These are phyloP conservation scores for Alternaria alternata DNA, from an alignment of 2,329 filamentous ascomycete species.

Conservation along the genomic window DNA sequence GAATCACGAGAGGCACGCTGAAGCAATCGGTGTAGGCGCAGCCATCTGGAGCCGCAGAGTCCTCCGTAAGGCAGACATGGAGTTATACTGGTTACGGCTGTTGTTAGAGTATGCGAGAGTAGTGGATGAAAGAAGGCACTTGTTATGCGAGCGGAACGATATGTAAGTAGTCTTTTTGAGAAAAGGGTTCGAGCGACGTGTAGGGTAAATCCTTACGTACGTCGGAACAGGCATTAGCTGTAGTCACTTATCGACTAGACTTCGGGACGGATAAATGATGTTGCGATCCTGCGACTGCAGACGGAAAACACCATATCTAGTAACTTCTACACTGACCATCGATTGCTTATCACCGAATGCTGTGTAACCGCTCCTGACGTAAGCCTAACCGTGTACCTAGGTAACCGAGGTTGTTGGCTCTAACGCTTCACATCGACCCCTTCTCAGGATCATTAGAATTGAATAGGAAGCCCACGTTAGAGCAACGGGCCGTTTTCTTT, in stretches of 20 bases:
- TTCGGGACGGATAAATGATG: not conserved
- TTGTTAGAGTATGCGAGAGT: constrained; percentile 1
- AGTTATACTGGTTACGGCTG: constrained; percentile 1
- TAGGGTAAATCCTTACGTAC: not conserved
- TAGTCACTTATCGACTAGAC: not conserved
- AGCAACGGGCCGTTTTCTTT: not conserved
- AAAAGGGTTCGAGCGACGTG: not conserved
- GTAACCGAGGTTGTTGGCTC: not conserved
- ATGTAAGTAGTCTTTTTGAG: not conserved
- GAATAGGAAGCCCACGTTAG: not conserved
- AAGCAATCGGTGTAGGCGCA: not conserved
- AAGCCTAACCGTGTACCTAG: not conserved
- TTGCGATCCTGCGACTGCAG: not conserved
- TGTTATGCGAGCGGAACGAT: not conserved
- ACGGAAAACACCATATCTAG: too few relatives aligned
- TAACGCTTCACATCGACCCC: not conserved
- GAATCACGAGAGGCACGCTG: not conserved
- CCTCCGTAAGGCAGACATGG: not conserved
- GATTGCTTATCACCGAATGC: too few relatives aligned
- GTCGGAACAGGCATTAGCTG: not conserved
- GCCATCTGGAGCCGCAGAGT: not conserved
- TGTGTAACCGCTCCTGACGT: too few relatives aligned
- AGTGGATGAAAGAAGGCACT: not conserved
- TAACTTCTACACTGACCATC: too few relatives aligned
- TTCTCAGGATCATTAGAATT: not conserved